Evolutionary conservation across 73 alveolate species (phyloP).

Genomic region (Effrenium voratum): DNA sequence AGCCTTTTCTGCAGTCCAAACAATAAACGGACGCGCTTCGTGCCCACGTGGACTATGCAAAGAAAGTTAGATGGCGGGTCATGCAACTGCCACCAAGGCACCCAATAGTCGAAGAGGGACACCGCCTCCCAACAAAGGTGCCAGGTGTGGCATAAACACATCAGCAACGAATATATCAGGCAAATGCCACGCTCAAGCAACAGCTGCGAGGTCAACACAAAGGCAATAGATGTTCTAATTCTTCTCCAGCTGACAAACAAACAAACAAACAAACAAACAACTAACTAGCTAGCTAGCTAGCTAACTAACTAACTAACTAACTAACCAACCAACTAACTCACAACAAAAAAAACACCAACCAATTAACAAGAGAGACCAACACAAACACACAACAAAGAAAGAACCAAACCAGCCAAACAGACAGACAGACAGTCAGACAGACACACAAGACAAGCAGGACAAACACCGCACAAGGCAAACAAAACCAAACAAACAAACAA

Average conservation of each 20-base stretch:
- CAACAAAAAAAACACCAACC: no score
- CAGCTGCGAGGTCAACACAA: neutral
- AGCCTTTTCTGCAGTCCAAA: neutral
- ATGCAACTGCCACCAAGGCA: neutral
- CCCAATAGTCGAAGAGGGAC: slow-evolving; percentile 56
- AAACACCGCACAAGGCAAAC: no score
- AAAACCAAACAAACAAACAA: no score
- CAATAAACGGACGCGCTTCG: neutral
- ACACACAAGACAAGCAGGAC: no score
- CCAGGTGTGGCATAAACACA: neutral
- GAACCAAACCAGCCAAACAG: no score
- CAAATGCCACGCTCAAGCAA: neutral
- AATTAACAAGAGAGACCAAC: no score
- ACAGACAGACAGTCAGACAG: no score
- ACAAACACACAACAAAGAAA: no score
- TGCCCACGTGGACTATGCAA: neutral
- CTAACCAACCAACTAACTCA: no score
- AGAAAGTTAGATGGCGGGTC: neutral
- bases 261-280: no score
- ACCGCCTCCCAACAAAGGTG: neutral
- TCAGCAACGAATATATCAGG: neutral
- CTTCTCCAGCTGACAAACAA: neutral
- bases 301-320: no score
- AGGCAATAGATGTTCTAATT: neutral
- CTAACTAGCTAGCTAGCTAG: neutral